Base-by-base conservation (phyloP, 176 grass and related monocot species). In the Zea luxurians region DNA sequence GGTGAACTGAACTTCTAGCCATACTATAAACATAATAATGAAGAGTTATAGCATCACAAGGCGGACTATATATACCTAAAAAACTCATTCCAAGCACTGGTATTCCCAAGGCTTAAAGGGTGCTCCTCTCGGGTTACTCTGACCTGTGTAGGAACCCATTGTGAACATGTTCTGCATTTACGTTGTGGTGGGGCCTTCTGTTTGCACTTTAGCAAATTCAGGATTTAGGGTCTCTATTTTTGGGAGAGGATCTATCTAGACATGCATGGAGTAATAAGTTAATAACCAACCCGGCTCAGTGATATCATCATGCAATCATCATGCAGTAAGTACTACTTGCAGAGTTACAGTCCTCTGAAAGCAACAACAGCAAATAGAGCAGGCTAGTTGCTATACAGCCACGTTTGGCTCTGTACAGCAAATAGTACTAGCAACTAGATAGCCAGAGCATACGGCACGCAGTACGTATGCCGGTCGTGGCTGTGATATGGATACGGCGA, bases 61-160 rank as follows among this genome's bases (percentile, higher is more conserved):
- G 63, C 10, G 50, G 55, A 6, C 37, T 38, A 41, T 44, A 36
- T 84, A 36, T 84, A 97, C 94, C 89, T 92, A 64, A 91, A 91
- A 48, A 92, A 92, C 10, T 94, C 87, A 84, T 94, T 88, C 91
- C 87, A 94, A 46, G 83, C 70, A 42, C 89, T 94, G 16, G 91
- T 77, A 70, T 94, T 89, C 87, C 87, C 89, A 67, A 90, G 80
- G 83, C 91, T 94, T 80, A 97, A 77, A 64, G 94, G 91, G 81
- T 97, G 94, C 68, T 97, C 91, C 62, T 74, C 87, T 71, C 74
- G 77, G 27, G 73, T 78, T 74, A 90, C 83, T 84, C 78, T 38
- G 87, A 93, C 79, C 94, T 89, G 44, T 76, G 65, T 52, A 97
- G 83, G 59, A 82, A 64, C 20, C 80, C 89, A 74, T 70, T 85